Percentiles rank a stretch among this genome's conserved stretches.
These are phyloP conservation scores for Prunus yedoensis DNA, from an alignment of 331 rosid genomes.

Conservation along the genomic window DNA sequence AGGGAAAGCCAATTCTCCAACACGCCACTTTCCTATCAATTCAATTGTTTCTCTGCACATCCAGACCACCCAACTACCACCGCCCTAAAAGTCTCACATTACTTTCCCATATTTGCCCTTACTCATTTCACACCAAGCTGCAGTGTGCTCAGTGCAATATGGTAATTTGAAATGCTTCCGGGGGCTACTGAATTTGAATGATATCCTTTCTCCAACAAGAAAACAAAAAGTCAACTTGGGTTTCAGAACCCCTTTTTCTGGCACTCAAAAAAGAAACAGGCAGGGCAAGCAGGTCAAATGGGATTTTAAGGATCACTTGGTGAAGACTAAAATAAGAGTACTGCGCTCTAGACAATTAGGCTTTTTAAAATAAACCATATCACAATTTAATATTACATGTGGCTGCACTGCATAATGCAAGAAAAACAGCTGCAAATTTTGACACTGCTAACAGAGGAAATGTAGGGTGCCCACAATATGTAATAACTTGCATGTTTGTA, in stretches of 20 bases:
- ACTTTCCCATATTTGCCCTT: constrained; percentile 23
- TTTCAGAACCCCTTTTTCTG: constrained; percentile 27
- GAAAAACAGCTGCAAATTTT: constrained; percentile 18
- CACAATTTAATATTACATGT: background rate
- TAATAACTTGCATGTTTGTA: background rate
- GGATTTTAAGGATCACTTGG: constrained; percentile 26
- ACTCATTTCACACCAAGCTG: background rate
- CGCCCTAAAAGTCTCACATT: constrained; percentile 13
- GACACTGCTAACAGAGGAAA: constrained; percentile 4
- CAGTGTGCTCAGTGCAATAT: constrained; percentile 20
- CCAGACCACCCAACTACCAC: constrained; percentile 23
- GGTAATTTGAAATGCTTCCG: constrained; percentile 23
- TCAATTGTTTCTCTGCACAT: constrained; percentile 2
- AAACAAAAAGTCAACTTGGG: constrained; percentile 38
- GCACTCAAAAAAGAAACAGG: constrained; percentile 20
- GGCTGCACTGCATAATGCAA: constrained; percentile 20
- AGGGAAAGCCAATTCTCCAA: constrained; percentile 12
- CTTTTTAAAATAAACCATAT: background rate
- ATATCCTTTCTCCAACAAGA: constrained; percentile 14
- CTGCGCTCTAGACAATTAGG: constrained; percentile 19
- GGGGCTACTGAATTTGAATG: background rate
- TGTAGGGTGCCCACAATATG: background rate
- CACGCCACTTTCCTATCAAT: constrained; percentile 21
- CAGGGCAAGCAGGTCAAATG: constrained; percentile 16
- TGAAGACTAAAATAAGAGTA: constrained; percentile 1